Evolutionary conservation across 2,329 filamentous ascomycete species (phyloP).

Genomic region (Xylariales sp.): DNA sequence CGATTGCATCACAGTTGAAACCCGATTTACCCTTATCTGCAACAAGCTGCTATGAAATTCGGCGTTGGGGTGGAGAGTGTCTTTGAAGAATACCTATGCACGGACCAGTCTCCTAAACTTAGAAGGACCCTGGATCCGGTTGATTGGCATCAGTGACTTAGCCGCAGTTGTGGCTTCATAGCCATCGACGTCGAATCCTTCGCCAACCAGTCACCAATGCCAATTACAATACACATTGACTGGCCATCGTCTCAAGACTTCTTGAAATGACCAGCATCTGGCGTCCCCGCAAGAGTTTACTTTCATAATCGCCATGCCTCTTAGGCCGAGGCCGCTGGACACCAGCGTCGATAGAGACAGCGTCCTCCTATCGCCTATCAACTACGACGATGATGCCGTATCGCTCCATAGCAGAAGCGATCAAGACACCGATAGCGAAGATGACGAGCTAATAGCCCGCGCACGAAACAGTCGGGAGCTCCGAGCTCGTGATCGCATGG

Average conservation of each 20-base stretch:
- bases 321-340: conserved; percentile 2
- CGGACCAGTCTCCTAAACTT: no score
- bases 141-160: no score
- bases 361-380: conserved; percentile 55
- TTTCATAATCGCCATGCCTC: not conserved
- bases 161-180: no score
- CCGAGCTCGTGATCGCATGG: conserved; percentile 62
- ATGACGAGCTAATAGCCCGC: conserved; percentile 62
- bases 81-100: no score
- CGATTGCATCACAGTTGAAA: no score
- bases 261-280: not conserved
- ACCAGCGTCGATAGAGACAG: conserved; percentile 3
- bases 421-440: conserved; percentile 72
- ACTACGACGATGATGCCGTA: conserved; percentile 65
- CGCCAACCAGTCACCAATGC: no score
- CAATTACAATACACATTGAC: no score
- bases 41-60: no score
- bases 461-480: conserved; percentile 67
- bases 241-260: not conserved
- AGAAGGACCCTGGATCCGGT: no score
- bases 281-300: not conserved
- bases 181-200: no score
- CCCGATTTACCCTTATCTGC: no score
- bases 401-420: conserved; percentile 64
- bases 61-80: no score